Evolutionary conservation across 345 rosid species (phyloP).

Genomic region (Anastatica hierochuntica): DNA sequence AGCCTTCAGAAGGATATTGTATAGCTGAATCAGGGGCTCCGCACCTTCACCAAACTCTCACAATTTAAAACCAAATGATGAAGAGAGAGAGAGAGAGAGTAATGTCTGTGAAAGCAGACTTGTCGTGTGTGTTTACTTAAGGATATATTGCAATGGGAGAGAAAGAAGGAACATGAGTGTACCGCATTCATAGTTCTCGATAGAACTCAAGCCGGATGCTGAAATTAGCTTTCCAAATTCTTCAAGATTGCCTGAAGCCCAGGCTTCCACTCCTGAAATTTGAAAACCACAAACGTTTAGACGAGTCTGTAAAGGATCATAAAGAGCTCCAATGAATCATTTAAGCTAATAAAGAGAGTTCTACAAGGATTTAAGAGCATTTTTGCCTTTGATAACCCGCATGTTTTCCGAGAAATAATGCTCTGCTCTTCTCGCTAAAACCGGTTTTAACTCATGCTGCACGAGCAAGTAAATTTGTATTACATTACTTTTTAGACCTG

Average conservation of each 20-base stretch:
- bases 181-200: slow-evolving; percentile 88
- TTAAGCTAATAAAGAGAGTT: not conserved
- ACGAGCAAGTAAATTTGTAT: slow-evolving; percentile 4
- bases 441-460: slow-evolving; percentile 45
- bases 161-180: slow-evolving; percentile 4
- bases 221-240: slow-evolving; percentile 73
- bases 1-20: slow-evolving; percentile 53
- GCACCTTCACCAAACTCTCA: slow-evolving; percentile 39
- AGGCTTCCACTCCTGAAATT: slow-evolving; percentile 65
- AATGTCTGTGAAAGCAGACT: no score
- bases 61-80: not conserved
- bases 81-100: no score
- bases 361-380: not conserved
- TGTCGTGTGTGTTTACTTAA: no score
- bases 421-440: slow-evolving; percentile 73
- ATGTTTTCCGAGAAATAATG: slow-evolving; percentile 81
- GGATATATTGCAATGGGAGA: not conserved
- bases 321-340: not conserved
- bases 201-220: slow-evolving; percentile 87
- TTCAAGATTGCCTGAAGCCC: slow-evolving; percentile 64
- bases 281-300: slow-evolving; percentile 1
- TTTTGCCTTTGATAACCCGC: slow-evolving; percentile 67
- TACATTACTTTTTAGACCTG: not conserved
- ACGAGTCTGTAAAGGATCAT: not conserved
- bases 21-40: slow-evolving; percentile 70